phyloP scores from a whole-genome alignment of 495 filamentous ascomycete species.

The Neurospora sp. region DNA sequence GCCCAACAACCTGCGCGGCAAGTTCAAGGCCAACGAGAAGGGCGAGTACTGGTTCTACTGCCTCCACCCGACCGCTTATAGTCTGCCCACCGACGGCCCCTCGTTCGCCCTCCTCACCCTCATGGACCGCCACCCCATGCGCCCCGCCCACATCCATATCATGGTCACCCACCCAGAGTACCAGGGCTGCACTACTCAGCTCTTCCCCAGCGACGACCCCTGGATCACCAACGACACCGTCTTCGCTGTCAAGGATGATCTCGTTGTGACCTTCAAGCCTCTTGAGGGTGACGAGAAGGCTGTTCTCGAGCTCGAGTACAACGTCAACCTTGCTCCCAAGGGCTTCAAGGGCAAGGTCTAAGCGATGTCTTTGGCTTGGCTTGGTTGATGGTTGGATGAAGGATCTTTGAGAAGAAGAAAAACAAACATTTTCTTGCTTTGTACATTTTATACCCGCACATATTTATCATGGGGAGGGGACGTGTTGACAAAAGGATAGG shows the following conservation, averaged over 20 bases:
- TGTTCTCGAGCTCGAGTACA: slow-evolving; percentile 58
- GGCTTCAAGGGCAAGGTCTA: slow-evolving; percentile 38
- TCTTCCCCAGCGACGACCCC: slow-evolving; percentile 62
- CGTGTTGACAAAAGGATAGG: background rate
- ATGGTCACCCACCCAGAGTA: slow-evolving; percentile 49
- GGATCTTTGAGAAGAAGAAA: background rate
- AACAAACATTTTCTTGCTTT: background rate
- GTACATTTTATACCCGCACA: background rate
- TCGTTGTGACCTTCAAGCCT: slow-evolving; percentile 63
- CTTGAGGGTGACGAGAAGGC: slow-evolving; percentile 54
- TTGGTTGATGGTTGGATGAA: background rate
- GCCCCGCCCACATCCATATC: slow-evolving; percentile 80
- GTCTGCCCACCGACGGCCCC: slow-evolving; percentile 64
- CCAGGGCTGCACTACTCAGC: slow-evolving; percentile 65
- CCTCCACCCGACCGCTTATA: slow-evolving; percentile 73
- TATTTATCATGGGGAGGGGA: background rate
- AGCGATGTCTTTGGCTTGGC: background rate
- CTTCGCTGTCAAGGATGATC: slow-evolving; percentile 71
- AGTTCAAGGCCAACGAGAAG: slow-evolving; percentile 67
- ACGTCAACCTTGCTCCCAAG: slow-evolving; percentile 46
- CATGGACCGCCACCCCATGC: slow-evolving; percentile 74
- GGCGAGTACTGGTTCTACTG: slow-evolving; percentile 75
- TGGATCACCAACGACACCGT: slow-evolving; percentile 64
- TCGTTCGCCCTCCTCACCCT: slow-evolving; percentile 56
- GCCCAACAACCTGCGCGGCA: slow-evolving; percentile 76